Evolutionary conservation across 805 yeast species (phyloP).

Genomic region (Candida chauliodis): DNA sequence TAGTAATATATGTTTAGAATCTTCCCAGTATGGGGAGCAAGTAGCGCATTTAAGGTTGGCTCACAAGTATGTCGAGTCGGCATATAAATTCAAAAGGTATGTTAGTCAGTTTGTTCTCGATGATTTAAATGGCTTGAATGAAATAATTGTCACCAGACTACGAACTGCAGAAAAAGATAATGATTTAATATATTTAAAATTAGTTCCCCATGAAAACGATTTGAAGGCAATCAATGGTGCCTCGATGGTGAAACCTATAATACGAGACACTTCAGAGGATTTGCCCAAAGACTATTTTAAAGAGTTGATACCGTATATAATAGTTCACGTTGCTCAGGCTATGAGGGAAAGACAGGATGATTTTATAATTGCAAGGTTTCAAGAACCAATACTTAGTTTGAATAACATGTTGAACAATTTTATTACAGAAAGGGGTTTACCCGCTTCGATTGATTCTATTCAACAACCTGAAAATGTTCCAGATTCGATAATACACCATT

Average conservation of each 20-base stretch:
- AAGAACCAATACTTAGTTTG: conserved; percentile 47
- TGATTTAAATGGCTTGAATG: conserved; percentile 50
- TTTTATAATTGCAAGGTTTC: conserved; percentile 44
- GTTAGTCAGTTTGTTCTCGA: conserved; percentile 43
- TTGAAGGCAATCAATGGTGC: conserved; percentile 46
- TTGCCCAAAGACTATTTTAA: conserved; percentile 37
- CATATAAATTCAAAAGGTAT: conserved; percentile 37
- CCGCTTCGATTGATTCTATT: conserved; percentile 59
- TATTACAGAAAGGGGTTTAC: conserved; percentile 49
- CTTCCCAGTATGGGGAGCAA: conserved; percentile 65
- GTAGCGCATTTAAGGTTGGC: conserved; percentile 55
- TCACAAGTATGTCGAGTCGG: conserved; percentile 30
- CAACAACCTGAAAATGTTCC: conserved; percentile 60
- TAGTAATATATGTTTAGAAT: conserved; percentile 46
- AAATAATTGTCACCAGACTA: conserved; percentile 43
- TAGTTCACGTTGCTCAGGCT: conserved; percentile 64
- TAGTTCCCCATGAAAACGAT: conserved; percentile 47
- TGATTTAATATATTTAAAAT: conserved; percentile 70
- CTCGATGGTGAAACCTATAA: conserved; percentile 50
- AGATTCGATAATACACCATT: conserved; percentile 50
- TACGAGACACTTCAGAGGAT: conserved; percentile 20
- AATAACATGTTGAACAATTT: conserved; percentile 42
- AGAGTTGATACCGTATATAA: conserved; percentile 62
- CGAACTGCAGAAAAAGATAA: conserved; percentile 70
- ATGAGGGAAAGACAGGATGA: conserved; percentile 62